A percentile compares a stretch with the other conserved stretches of the same genome.
Evolutionary conservation across 768 basidiomycete genomes (phyloP).

Genomic region (Russula vinacea): DNA sequence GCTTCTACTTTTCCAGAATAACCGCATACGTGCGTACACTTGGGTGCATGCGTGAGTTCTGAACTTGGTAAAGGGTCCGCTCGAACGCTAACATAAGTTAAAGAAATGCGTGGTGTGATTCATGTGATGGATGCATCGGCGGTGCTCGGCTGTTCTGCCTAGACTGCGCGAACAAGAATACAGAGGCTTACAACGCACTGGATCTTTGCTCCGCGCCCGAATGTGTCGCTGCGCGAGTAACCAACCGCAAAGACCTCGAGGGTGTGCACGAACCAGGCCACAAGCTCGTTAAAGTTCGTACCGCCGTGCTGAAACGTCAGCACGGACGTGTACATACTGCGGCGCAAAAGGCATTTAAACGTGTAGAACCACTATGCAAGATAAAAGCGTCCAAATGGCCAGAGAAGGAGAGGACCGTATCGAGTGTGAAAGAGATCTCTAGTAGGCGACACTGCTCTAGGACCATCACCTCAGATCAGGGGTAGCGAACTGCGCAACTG

Average conservation of each 20-base stretch:
- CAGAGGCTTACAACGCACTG: conserved; percentile 28
- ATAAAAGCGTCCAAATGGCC: no score
- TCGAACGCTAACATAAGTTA: background rate
- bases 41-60: conserved; percentile 30
- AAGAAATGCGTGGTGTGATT: conserved; percentile 34
- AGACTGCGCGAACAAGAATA: conserved; percentile 32
- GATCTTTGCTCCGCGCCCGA: conserved; percentile 35
- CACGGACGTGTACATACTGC: background rate
- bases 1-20: conserved; percentile 32
- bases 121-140: conserved; percentile 33
- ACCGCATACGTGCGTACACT: conserved; percentile 28
- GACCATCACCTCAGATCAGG: no score
- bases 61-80: background rate
- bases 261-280: conserved; percentile 35
- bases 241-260: conserved; percentile 27
- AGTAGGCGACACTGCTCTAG: no score
- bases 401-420: background rate
- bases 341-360: conserved; percentile 7
- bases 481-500: conserved; percentile 2
- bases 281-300: conserved; percentile 35
- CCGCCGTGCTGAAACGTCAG: conserved; percentile 16
- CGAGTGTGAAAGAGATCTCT: background rate
- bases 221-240: conserved; percentile 31
- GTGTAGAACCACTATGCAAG: no score
- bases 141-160: conserved; percentile 37